Evolutionary conservation across 768 basidiomycete species (phyloP).

Genomic region (Boletus fagicola): DNA sequence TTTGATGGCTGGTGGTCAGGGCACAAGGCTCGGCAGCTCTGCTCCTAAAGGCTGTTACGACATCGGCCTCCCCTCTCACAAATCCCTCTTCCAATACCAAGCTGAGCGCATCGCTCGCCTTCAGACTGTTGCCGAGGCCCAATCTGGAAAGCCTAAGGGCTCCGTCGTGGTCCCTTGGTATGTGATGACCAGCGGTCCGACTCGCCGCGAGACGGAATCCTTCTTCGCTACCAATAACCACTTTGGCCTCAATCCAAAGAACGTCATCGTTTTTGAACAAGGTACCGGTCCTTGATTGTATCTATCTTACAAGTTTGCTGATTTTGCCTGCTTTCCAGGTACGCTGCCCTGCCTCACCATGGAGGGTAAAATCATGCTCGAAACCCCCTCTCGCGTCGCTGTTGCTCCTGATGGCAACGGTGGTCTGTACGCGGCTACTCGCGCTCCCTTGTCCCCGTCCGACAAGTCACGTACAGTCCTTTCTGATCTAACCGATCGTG

Average conservation of each 20-base stretch:
- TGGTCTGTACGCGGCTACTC: conserved; percentile 92
- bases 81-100: conserved; percentile 94
- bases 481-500: conserved; percentile 72
- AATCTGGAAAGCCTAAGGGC: conserved; percentile 48
- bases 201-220: conserved; percentile 77
- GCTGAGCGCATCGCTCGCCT: conserved; percentile 92
- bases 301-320: not conserved
- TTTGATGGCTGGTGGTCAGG: conserved; percentile 98
- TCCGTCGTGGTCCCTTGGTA: conserved; percentile 91
- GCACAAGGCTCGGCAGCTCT: conserved; percentile 86
- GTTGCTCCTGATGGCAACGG: conserved; percentile 98
- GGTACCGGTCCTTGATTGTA: conserved; percentile 48
- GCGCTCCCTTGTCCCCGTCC: conserved; percentile 62
- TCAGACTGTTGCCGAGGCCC: conserved; percentile 68
- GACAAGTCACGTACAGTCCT: conserved; percentile 72
- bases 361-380: conserved; percentile 92
- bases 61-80: conserved; percentile 90
- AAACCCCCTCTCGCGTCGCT: conserved; percentile 74
- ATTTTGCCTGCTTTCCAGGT: conserved; percentile 48
- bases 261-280: conserved; percentile 95
- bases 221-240: conserved; percentile 76
- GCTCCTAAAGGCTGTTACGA: conserved; percentile 99
- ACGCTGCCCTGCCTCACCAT: conserved; percentile 92
- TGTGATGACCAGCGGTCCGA: conserved; percentile 98
- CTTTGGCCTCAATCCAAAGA: conserved; percentile 78